Percentiles rank a stretch among this genome's conserved stretches.
Evolutionary conservation across 208 protist species (phyloP).

Genomic region (Trypanosomatidae sp.): DNA sequence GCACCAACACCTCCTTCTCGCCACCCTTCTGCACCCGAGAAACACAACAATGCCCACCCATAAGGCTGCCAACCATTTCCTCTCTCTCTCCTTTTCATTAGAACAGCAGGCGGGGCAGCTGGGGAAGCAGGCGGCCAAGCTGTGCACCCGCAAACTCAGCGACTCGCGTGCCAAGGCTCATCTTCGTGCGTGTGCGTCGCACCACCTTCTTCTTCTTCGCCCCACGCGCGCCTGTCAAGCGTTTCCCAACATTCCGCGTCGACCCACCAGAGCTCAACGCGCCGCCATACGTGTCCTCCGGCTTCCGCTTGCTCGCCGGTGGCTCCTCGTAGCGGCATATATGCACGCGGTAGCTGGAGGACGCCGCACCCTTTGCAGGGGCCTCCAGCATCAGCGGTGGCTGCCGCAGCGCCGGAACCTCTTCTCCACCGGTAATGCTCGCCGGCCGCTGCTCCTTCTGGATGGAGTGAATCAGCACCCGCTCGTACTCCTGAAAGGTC

Average conservation of each 20-base stretch:
- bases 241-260: slow-evolving; percentile 33
- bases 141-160: slow-evolving; percentile 48
- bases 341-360: slow-evolving; percentile 66
- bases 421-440: slow-evolving; percentile 46
- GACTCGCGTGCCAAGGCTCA: slow-evolving; percentile 31
- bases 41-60: no score
- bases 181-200: slow-evolving; percentile 27
- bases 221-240: slow-evolving; percentile 27
- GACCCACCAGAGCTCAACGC: slow-evolving; percentile 13
- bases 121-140: slow-evolving; percentile 41
- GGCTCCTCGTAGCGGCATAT: slow-evolving; percentile 54
- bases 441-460: slow-evolving; percentile 70
- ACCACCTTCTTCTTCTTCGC: slow-evolving; percentile 26
- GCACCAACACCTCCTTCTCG: no score
- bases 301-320: slow-evolving; percentile 52
- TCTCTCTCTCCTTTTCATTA: no score
- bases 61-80: no score
- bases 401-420: slow-evolving; percentile 47
- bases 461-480: slow-evolving; percentile 62
- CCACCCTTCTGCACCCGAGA: no score
- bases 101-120: slow-evolving; percentile 57
- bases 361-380: slow-evolving; percentile 17
- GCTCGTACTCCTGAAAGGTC: slow-evolving; percentile 77
- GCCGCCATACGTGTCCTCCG: slow-evolving; percentile 15
- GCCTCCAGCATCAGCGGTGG: slow-evolving; percentile 66